Conservation (phyloP, 805 yeast species). For the Komagataella pseudopastoris region DNA sequence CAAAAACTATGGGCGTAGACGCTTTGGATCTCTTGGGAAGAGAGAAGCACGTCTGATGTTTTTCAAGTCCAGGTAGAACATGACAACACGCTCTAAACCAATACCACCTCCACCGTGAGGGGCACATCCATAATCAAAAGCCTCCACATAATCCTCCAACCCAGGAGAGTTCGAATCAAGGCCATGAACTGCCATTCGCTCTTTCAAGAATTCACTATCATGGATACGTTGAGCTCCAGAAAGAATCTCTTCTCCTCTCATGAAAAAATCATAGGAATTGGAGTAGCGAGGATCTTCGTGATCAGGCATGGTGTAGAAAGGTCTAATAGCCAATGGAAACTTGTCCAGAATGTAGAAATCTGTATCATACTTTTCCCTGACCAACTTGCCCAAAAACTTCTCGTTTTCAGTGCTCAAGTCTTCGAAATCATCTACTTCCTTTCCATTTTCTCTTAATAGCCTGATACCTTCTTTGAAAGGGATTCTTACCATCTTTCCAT, state of each 20-base stretch:
- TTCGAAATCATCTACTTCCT: slow-evolving; percentile 74
- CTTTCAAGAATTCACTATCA: slow-evolving; percentile 69
- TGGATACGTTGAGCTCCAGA: slow-evolving; percentile 99
- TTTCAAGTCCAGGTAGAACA: slow-evolving; percentile 95
- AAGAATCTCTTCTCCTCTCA: slow-evolving; percentile 98
- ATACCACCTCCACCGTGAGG: slow-evolving; percentile 99
- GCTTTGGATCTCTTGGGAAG: slow-evolving; percentile 97
- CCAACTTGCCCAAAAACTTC: slow-evolving; percentile 80
- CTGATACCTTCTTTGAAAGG: slow-evolving; percentile 86
- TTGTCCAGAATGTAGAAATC: slow-evolving; percentile 97
- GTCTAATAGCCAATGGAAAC: slow-evolving; percentile 94
- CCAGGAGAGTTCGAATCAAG: slow-evolving; percentile 76
- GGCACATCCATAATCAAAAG: slow-evolving; percentile 89
- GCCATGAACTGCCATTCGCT: slow-evolving; percentile 75
- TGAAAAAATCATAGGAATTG: slow-evolving; percentile 97
- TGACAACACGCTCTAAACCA: slow-evolving; percentile 95
- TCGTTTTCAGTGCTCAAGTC: slow-evolving; percentile 93
- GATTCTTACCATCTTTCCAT: slow-evolving; percentile 85
- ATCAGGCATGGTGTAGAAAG: slow-evolving; percentile 99
- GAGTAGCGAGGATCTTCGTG: slow-evolving; percentile 85
- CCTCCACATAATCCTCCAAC: slow-evolving; percentile 79
- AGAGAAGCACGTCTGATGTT: slow-evolving; percentile 97
- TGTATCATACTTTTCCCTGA: slow-evolving; percentile 88
- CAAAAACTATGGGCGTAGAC: slow-evolving; percentile 64
- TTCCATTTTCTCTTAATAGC: slow-evolving; percentile 78